Percentiles rank a stretch among this genome's conserved stretches.
These are phyloP conservation scores for Clitopilus hobsonii DNA, from an alignment of 768 basidiomycete species.

Conservation along the genomic window DNA sequence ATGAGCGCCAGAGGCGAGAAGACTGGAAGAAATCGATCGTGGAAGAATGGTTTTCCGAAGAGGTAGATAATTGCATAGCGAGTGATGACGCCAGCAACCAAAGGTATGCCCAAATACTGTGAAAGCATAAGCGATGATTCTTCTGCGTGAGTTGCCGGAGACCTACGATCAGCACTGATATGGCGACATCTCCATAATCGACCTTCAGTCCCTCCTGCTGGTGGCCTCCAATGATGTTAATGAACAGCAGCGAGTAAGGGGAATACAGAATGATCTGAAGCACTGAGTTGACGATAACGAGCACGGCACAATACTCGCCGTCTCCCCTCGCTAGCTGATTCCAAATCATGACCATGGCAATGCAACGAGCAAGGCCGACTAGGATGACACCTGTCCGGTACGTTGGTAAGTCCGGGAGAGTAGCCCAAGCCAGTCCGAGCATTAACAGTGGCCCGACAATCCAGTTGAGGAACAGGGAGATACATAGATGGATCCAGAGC, in stretches of 20 bases:
- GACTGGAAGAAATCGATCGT: conserved; percentile 55
- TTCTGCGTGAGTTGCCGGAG: not conserved
- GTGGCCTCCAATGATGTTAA: conserved; percentile 61
- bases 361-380: conserved; percentile 73
- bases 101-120: conserved; percentile 81
- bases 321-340: conserved; percentile 70
- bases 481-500: conserved; percentile 63
- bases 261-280: conserved; percentile 77
- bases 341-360: conserved; percentile 82
- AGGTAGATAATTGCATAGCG: conserved; percentile 47
- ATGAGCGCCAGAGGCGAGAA: conserved; percentile 69
- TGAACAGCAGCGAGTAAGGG: conserved; percentile 68
- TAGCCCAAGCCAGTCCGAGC: conserved; percentile 84
- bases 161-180: conserved; percentile 70
- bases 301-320: conserved; percentile 67
- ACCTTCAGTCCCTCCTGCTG: conserved; percentile 35
- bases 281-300: conserved; percentile 76
- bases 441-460: conserved; percentile 76
- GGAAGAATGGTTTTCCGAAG: conserved; percentile 43
- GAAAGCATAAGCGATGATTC: not conserved
- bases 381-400: conserved; percentile 80
- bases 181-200: conserved; percentile 53
- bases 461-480: conserved; percentile 77
- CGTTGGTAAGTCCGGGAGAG: conserved; percentile 70
- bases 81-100: conserved; percentile 67